A percentile compares a stretch with the other conserved stretches of the same genome.
Evolutionary conservation across 768 basidiomycete genomes (phyloP).

Genomic region (Suillus ampliporus): DNA sequence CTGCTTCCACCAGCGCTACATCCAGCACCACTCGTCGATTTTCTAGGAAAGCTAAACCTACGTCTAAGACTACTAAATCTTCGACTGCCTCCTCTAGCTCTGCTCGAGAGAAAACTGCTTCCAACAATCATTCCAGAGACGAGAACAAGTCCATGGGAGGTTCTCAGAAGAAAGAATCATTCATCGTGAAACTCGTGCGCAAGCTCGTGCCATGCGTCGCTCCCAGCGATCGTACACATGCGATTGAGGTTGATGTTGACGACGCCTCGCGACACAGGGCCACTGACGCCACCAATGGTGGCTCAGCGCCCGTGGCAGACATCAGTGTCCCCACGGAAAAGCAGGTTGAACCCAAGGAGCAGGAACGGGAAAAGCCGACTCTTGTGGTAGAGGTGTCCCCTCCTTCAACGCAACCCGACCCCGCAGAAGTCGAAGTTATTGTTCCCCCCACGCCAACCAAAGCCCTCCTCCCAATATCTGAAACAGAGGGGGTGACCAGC

Average conservation of each 20-base stretch:
- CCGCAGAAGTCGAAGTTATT: conserved; percentile 44
- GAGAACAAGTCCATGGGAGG: conserved; percentile 40
- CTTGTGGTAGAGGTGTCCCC: conserved; percentile 25
- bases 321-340: conserved; percentile 35
- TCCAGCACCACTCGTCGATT: conserved; percentile 33
- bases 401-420: conserved; percentile 23
- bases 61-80: conserved; percentile 20
- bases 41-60: conserved; percentile 33
- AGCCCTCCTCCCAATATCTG: conserved; percentile 58
- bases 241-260: conserved; percentile 46
- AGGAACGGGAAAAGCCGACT: conserved; percentile 48
- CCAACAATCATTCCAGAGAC: conserved; percentile 40
- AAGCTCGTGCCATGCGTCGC: conserved; percentile 71
- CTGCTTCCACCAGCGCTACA: conserved; percentile 30
- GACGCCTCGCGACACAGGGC: conserved; percentile 25
- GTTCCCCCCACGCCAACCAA: conserved; percentile 56
- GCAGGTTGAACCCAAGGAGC: conserved; percentile 34
- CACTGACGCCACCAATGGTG: conserved; percentile 25
- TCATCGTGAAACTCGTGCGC: conserved; percentile 63
- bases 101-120: conserved; percentile 35
- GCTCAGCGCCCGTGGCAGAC: conserved; percentile 25
- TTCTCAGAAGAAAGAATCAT: conserved; percentile 53
- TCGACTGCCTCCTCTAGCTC: conserved; percentile 22
- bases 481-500: conserved; percentile 90
- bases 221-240: conserved; percentile 53